These are phyloP conservation scores for Metschnikowia kunwiensis DNA, from an alignment of 805 yeast species.

Conservation along the genomic window DNA sequence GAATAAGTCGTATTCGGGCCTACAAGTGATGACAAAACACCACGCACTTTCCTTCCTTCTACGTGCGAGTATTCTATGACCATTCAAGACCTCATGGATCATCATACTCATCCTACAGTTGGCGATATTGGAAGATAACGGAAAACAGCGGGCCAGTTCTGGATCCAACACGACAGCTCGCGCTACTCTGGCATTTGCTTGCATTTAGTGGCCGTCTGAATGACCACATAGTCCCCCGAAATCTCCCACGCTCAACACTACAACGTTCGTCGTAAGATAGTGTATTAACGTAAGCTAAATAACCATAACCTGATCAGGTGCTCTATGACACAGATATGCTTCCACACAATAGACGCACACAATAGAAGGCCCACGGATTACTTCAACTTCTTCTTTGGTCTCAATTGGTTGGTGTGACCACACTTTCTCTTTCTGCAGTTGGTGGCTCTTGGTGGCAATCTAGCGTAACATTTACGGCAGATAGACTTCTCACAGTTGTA, in stretches of 20 bases:
- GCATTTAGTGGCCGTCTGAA: too few relatives aligned
- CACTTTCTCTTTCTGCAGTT: conserved; percentile 99
- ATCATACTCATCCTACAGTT: too few relatives aligned
- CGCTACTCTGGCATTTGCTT: too few relatives aligned
- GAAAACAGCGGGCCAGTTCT: too few relatives aligned
- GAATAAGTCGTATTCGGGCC: too few relatives aligned
- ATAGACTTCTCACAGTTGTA: conserved; percentile 99
- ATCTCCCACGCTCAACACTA: conserved; percentile 8
- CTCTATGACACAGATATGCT: conserved; percentile 2
- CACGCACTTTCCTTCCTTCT: too few relatives aligned
- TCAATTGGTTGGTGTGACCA: conserved; percentile 99
- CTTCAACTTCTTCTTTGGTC: conserved; percentile 99
- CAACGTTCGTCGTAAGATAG: conserved; percentile 15
- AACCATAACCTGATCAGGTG: conserved; percentile 11
- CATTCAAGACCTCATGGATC: too few relatives aligned
- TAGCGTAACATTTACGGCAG: conserved; percentile 99
- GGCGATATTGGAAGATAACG: too few relatives aligned
- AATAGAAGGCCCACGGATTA: conserved; percentile 44
- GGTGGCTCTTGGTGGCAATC: conserved; percentile 99
- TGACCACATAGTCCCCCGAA: background rate
- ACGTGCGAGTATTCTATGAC: too few relatives aligned
- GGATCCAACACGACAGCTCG: too few relatives aligned
- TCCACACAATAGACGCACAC: conserved; percentile 14
- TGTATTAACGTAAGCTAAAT: conserved; percentile 20
- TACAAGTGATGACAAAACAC: too few relatives aligned